Conservation (phyloP, 2,329 filamentous ascomycete genomes). For the Periconia sp. region DNA sequence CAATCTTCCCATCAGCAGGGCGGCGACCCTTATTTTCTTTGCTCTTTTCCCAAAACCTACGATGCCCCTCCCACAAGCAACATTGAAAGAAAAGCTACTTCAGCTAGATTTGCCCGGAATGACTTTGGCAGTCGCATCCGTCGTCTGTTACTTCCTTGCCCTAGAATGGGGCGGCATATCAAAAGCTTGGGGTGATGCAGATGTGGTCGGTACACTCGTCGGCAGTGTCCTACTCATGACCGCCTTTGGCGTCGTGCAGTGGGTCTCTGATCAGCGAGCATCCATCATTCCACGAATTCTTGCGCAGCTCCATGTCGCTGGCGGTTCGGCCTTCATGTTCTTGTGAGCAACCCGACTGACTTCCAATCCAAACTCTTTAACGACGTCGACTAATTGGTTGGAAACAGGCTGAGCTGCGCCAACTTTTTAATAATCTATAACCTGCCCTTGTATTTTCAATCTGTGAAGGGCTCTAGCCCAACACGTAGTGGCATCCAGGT, state of each 20-base stretch:
- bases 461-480: slow-evolving; percentile 35
- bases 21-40: slow-evolving; percentile 42
- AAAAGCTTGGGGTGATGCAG: slow-evolving; percentile 27
- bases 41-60: slow-evolving; percentile 44
- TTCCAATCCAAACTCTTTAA: too few relatives aligned
- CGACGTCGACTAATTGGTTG: background rate
- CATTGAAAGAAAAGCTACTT: slow-evolving; percentile 33
- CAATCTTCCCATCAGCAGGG: slow-evolving; percentile 55
- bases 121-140: slow-evolving; percentile 18
- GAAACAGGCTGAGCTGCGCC: background rate
- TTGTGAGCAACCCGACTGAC: slow-evolving; percentile 4
- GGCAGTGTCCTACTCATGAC: slow-evolving; percentile 20
- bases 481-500: slow-evolving; percentile 3
- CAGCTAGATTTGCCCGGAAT: slow-evolving; percentile 33
- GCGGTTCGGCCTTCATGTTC: slow-evolving; percentile 19
- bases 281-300: slow-evolving; percentile 19
- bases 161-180: slow-evolving; percentile 28
- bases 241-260: slow-evolving; percentile 15
- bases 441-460: slow-evolving; percentile 44
- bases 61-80: slow-evolving; percentile 24
- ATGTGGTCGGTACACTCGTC: slow-evolving; percentile 53
- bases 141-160: slow-evolving; percentile 27
- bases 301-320: slow-evolving; percentile 45
- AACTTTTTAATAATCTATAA: slow-evolving; percentile 18
- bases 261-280: slow-evolving; percentile 7